Conservation (phyloP, 2,329 filamentous ascomycete species). For the Coniochaeta ligniaria region DNA sequence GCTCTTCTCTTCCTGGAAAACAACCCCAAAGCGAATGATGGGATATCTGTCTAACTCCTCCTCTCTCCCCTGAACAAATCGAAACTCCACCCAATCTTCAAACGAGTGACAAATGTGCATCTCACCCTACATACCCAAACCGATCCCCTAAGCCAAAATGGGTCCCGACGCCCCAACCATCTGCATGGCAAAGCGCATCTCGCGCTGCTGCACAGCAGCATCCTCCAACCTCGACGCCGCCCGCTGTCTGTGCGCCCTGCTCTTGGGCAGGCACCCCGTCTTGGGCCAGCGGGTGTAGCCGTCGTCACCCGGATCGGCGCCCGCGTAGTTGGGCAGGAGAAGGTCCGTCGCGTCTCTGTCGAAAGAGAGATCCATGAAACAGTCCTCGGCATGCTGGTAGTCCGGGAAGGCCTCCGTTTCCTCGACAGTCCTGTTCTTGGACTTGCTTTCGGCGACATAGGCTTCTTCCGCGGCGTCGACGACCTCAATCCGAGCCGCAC, state of each 20-base stretch:
- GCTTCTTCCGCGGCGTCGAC: neutral
- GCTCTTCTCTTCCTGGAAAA: no score
- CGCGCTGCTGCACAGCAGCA: neutral
- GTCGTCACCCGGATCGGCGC: neutral
- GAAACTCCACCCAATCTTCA: neutral
- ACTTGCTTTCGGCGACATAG: neutral
- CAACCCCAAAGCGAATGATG: neutral
- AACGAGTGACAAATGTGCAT: neutral
- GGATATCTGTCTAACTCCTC: neutral
- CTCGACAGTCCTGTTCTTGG: neutral
- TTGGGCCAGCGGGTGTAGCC: neutral
- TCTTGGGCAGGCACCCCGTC: neutral
- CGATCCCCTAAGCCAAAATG: neutral
- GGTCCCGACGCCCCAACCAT: neutral
- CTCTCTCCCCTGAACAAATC: neutral
- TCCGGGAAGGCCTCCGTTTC: neutral
- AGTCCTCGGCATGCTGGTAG: neutral
- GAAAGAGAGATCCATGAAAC: neutral
- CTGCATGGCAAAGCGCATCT: neutral
- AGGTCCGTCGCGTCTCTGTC: neutral
- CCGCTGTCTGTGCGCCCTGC: neutral
- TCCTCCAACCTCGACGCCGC: neutral
- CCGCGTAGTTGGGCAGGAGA: neutral
- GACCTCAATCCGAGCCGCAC: neutral
- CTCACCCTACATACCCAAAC: neutral